Percentiles rank a stretch among this genome's conserved stretches.
phyloP scores from a whole-genome alignment of 1,284 basidiomycete species.

The Phellopilus nigrolimitatus region DNA sequence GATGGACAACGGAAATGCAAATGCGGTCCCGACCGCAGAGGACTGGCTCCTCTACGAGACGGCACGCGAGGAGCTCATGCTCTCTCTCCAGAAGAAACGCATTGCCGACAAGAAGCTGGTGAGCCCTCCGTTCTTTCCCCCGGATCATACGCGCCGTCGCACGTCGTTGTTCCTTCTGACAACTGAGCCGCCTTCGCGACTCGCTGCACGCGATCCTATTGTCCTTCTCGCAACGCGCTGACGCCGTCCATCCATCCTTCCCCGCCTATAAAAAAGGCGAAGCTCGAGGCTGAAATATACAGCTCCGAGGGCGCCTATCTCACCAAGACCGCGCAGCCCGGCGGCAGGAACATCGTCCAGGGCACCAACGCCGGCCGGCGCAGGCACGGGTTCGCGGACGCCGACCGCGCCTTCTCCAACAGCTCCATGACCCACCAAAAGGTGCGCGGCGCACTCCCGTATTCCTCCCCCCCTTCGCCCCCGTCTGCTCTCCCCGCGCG shows the following conservation, averaged over 20 bases:
- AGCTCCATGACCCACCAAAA: slow-evolving; percentile 71
- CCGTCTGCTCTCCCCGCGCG: not conserved
- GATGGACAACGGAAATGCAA: too few relatives aligned
- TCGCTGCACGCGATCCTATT: too few relatives aligned
- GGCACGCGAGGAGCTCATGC: slow-evolving; percentile 64
- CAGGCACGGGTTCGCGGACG: slow-evolving; percentile 67
- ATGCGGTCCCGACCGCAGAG: slow-evolving; percentile 51
- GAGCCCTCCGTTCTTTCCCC: too few relatives aligned
- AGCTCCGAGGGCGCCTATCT: slow-evolving; percentile 68
- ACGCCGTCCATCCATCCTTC: too few relatives aligned
- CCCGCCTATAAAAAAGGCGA: slow-evolving; percentile 54
- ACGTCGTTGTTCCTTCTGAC: too few relatives aligned
- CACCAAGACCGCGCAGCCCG: slow-evolving; percentile 64
- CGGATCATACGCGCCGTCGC: too few relatives aligned
- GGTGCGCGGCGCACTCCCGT: slow-evolving; percentile 36
- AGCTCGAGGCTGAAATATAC: slow-evolving; percentile 70
- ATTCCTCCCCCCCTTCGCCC: not conserved
- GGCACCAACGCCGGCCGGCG: slow-evolving; percentile 64
- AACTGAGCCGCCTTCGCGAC: too few relatives aligned
- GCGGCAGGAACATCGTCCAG: slow-evolving; percentile 77
- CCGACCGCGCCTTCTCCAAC: slow-evolving; percentile 74
- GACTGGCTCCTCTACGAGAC: slow-evolving; percentile 64
- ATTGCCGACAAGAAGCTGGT: slow-evolving; percentile 69
- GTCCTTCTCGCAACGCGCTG: not conserved
- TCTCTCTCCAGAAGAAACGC: slow-evolving; percentile 66